These are phyloP conservation scores for Fusarium sp. DNA, from an alignment of 2,329 filamentous ascomycete genomes.

Conservation along the genomic window DNA sequence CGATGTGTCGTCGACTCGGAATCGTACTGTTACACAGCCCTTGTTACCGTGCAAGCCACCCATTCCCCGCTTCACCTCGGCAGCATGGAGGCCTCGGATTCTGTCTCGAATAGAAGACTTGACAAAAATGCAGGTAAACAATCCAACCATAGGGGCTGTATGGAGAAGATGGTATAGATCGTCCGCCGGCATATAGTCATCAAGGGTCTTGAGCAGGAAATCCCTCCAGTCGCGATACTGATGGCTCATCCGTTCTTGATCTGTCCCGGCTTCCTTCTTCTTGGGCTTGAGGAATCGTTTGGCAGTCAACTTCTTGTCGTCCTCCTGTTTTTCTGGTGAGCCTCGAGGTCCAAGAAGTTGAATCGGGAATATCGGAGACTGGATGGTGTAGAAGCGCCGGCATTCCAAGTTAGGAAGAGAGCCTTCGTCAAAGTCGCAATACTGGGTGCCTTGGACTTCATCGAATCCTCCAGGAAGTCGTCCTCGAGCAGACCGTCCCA, in stretches of 20 bases:
- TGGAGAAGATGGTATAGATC: constrained; percentile 88
- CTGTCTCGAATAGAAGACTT: constrained; percentile 81
- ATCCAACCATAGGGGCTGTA: constrained; percentile 86
- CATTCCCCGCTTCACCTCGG: constrained; percentile 96
- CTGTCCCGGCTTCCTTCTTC: constrained; percentile 83
- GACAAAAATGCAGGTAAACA: constrained; percentile 97
- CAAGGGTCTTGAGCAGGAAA: constrained; percentile 83
- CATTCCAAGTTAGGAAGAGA: constrained; percentile 94
- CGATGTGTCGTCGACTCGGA: constrained; percentile 92
- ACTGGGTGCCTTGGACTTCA: constrained; percentile 85
- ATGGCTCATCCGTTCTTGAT: constrained; percentile 93
- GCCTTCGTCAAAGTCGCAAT: constrained; percentile 87
- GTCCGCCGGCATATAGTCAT: constrained; percentile 82
- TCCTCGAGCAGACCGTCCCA: constrained; percentile 96
- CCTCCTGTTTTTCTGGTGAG: constrained; percentile 85
- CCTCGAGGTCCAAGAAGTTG: constrained; percentile 83
- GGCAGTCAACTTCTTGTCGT: constrained; percentile 98
- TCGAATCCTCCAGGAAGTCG: constrained; percentile 91
- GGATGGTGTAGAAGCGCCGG: constrained; percentile 92
- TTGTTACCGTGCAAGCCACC: constrained; percentile 97
- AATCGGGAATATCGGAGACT: constrained; percentile 80
- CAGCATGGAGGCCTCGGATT: constrained; percentile 80
- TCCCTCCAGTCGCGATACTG: constrained; percentile 98
- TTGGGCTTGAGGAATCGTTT: constrained; percentile 94
- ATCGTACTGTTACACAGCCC: constrained; percentile 91